Conservation (phyloP, 2,329 filamentous ascomycete genomes). For the Plenodomus tracheiphilus region DNA sequence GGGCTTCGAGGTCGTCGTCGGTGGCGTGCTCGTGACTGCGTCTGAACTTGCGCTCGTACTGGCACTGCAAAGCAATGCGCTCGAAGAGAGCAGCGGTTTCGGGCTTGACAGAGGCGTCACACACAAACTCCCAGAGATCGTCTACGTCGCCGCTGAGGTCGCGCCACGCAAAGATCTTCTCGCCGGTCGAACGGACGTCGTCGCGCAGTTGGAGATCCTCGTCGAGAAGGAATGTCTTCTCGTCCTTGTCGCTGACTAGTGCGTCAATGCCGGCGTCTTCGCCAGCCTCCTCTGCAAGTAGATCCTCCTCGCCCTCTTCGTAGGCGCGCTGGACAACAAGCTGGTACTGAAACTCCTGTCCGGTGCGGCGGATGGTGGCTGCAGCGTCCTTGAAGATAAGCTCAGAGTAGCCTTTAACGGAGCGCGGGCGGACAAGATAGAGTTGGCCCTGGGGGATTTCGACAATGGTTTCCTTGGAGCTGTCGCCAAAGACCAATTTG, state of each 20-base stretch:
- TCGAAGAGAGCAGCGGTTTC: slow-evolving; percentile 80
- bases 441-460: slow-evolving; percentile 95
- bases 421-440: slow-evolving; percentile 92
- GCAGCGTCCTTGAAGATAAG: slow-evolving; percentile 98
- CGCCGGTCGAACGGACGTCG: slow-evolving; percentile 76
- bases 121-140: slow-evolving; percentile 98
- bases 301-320: slow-evolving; percentile 94
- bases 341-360: slow-evolving; percentile 95
- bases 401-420: slow-evolving; percentile 96
- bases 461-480: slow-evolving; percentile 88
- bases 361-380: slow-evolving; percentile 87
- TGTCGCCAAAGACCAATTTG: slow-evolving; percentile 89
- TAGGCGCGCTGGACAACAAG: slow-evolving; percentile 95
- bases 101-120: slow-evolving; percentile 71
- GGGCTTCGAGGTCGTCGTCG: slow-evolving; percentile 77
- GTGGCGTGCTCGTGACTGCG: slow-evolving; percentile 79
- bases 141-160: slow-evolving; percentile 91
- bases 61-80: slow-evolving; percentile 83
- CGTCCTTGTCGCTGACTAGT: slow-evolving; percentile 83
- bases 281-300: slow-evolving; percentile 84
- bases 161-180: slow-evolving; percentile 90
- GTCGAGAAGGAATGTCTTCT: slow-evolving; percentile 96
- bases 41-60: slow-evolving; percentile 95
- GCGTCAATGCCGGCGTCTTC: slow-evolving; percentile 77
- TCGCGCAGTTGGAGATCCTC: slow-evolving; percentile 85